Percentiles rank a stretch among this genome's conserved stretches.
phyloP scores from a whole-genome alignment of 306 rosid species.

The Lathyrus aphaca region DNA sequence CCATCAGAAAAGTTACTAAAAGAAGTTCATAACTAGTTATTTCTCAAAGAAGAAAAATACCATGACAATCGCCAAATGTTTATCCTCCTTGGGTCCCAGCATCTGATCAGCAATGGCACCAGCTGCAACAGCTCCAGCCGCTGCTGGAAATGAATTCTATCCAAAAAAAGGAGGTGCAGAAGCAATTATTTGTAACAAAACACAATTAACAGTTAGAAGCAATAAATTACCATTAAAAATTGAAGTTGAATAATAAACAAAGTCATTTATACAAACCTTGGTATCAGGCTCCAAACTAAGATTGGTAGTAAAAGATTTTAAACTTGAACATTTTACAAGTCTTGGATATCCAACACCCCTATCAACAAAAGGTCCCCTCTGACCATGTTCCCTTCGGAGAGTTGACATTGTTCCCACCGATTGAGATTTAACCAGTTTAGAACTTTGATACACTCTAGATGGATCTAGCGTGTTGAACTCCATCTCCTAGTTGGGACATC shows the following conservation, averaged over 20 bases:
- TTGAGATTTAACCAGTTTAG: conserved; percentile 80
- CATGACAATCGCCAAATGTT: conserved; percentile 93
- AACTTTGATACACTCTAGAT: conserved; percentile 53
- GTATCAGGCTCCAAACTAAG: conserved; percentile 57
- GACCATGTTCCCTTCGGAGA: conserved; percentile 71
- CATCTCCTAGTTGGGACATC: conserved; percentile 61
- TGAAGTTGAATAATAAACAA: conserved; percentile 18
- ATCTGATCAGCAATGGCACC: conserved; percentile 98
- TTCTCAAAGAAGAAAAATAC: conserved; percentile 48
- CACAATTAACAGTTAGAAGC: conserved; percentile 24
- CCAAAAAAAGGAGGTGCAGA: conserved; percentile 32
- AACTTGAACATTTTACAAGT: conserved; percentile 69
- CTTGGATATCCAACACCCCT: conserved; percentile 94
- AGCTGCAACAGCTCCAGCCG: conserved; percentile 99
- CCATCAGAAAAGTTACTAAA: conserved; percentile 12
- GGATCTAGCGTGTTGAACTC: conserved; percentile 61
- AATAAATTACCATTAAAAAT: conserved; percentile 25
- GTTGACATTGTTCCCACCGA: conserved; percentile 76
- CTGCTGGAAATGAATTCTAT: conserved; percentile 96
- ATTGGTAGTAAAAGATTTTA: conserved; percentile 48
- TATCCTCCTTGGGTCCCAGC: conserved; percentile 97
- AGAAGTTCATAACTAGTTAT: not conserved
- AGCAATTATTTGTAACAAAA: conserved; percentile 33
- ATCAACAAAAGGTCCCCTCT: conserved; percentile 73
- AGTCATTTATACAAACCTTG: conserved; percentile 58